These are phyloP conservation scores for Phalaenopsis equestris DNA, from an alignment of 106 monocot species.

Conservation along the genomic window DNA sequence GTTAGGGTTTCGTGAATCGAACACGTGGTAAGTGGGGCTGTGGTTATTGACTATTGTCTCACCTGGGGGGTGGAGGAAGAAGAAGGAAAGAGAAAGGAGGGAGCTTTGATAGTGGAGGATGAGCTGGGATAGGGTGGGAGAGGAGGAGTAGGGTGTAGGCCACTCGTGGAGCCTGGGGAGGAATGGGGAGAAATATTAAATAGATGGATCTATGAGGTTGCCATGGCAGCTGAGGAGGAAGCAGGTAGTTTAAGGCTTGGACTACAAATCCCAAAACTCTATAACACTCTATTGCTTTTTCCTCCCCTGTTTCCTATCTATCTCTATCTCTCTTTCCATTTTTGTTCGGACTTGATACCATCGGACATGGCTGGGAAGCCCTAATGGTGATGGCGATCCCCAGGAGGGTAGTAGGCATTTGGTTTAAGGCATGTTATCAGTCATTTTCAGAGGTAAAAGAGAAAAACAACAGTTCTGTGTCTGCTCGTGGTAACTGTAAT, in stretches of 20 bases:
- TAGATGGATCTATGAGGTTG: neutral
- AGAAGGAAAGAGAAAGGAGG: neutral
- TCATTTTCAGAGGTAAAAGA: neutral
- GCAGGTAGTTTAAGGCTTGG: neutral
- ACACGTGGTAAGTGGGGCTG: slow-evolving; percentile 19
- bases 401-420: neutral
- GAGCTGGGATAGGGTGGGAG: neutral
- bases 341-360: slow-evolving; percentile 3
- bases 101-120: neutral
- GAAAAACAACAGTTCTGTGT: neutral
- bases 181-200: slow-evolving; percentile 14
- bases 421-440: neutral
- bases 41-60: slow-evolving; percentile 18
- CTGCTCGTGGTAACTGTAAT: too few relatives aligned
- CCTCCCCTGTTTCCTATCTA: neutral
- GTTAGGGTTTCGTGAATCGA: slow-evolving; percentile 10
- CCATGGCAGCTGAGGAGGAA: neutral
- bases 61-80: neutral
- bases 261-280: neutral
- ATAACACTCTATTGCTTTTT: neutral
- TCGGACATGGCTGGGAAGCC: neutral
- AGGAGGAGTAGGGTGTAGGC: slow-evolving; percentile 14
- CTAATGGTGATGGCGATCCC: slow-evolving; percentile 7
- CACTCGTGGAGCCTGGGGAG: slow-evolving; percentile 58
- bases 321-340: neutral